phyloP scores from a whole-genome alignment of 1,139 yeast species.

The Scheffersomyces parashehatae region DNA sequence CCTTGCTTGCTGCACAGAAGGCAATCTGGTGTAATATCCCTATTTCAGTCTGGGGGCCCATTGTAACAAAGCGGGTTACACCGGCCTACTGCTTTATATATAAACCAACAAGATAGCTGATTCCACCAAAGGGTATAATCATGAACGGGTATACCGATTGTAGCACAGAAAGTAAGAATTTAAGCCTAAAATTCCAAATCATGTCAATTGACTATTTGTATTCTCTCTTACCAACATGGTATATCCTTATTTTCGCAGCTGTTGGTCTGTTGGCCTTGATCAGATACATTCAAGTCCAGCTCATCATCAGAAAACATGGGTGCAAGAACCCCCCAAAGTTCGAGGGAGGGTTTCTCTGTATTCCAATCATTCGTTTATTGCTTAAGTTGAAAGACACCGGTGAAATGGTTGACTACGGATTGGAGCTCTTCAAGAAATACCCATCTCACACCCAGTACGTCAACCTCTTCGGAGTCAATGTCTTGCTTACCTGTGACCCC shows the following conservation, averaged over 20 bases:
- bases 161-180: too few relatives aligned
- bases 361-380: conserved; percentile 8
- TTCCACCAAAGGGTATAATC: too few relatives aligned
- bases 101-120: too few relatives aligned
- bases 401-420: conserved; percentile 10
- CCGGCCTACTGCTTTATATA: too few relatives aligned
- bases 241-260: conserved; percentile 11
- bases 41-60: too few relatives aligned
- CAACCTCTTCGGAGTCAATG: conserved; percentile 12
- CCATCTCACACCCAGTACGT: conserved; percentile 5
- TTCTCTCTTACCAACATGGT: conserved; percentile 11
- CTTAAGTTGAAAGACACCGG: conserved; percentile 13
- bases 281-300: conserved; percentile 8
- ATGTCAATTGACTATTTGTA: too few relatives aligned
- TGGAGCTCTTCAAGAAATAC: conserved; percentile 3
- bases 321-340: conserved; percentile 17
- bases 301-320: conserved; percentile 19
- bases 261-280: conserved; percentile 10
- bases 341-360: conserved; percentile 9
- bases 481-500: conserved; percentile 20
- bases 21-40: too few relatives aligned
- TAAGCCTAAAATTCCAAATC: too few relatives aligned
- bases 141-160: too few relatives aligned
- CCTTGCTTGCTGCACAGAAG: too few relatives aligned
- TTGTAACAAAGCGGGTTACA: too few relatives aligned